Conservation (phyloP, 1,284 basidiomycete genomes). For the Ustilago cynodontis region DNA sequence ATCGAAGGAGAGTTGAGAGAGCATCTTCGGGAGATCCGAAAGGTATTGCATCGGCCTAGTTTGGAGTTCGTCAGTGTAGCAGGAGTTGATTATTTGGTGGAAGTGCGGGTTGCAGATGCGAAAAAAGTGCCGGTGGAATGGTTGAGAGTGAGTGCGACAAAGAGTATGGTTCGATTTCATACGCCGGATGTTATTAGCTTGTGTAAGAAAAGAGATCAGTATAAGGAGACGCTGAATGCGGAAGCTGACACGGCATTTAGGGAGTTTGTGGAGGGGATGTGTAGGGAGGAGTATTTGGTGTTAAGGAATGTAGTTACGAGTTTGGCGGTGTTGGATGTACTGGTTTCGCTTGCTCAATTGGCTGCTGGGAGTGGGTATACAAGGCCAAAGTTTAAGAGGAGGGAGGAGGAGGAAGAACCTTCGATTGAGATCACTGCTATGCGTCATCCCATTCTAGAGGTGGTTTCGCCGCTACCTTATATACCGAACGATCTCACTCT, state of each 20-base stretch:
- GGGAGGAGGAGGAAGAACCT: slow-evolving; percentile 1
- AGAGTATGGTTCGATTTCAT: slow-evolving; percentile 81
- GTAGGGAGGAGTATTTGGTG: slow-evolving; percentile 44
- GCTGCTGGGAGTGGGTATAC: slow-evolving; percentile 52
- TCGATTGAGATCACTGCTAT: slow-evolving; percentile 50
- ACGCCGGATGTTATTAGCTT: slow-evolving; percentile 80
- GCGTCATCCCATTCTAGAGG: slow-evolving; percentile 65
- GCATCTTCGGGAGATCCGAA: slow-evolving; percentile 80
- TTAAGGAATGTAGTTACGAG: slow-evolving; percentile 54
- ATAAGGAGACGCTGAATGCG: slow-evolving; percentile 79
- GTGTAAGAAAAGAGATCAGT: slow-evolving; percentile 81
- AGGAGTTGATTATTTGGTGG: slow-evolving; percentile 69
- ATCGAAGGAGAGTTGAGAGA: slow-evolving; percentile 81
- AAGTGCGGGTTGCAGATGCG: slow-evolving; percentile 79
- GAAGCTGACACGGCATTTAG: slow-evolving; percentile 67
- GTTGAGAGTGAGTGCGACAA: slow-evolving; percentile 83
- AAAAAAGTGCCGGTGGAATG: slow-evolving; percentile 83
- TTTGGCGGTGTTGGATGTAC: slow-evolving; percentile 59
- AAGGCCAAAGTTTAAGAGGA: slow-evolving; percentile 27
- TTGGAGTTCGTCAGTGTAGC: slow-evolving; percentile 80
- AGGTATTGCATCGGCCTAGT: slow-evolving; percentile 79
- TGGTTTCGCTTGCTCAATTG: slow-evolving; percentile 50
- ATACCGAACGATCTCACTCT: slow-evolving; percentile 63
- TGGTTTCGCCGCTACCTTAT: slow-evolving; percentile 39
- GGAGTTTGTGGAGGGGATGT: slow-evolving; percentile 49